Evolutionary conservation across 768 basidiomycete species (phyloP).

Genomic region (Tylopilus balloui): DNA sequence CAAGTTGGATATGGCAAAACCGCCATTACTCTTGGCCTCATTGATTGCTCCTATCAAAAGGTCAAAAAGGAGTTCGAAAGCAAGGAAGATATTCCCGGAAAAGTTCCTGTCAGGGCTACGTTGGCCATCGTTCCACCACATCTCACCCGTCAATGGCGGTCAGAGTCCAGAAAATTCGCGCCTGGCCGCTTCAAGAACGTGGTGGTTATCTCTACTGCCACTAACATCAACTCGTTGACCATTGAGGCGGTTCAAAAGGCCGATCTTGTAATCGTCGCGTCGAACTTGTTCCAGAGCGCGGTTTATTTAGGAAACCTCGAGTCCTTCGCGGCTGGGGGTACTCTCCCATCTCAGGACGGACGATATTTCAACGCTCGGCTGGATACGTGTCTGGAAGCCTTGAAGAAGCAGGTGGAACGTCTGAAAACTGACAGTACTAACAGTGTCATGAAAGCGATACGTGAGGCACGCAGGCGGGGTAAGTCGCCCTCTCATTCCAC

Average conservation of each 20-base stretch:
- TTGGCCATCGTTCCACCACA: slow-evolving; percentile 87
- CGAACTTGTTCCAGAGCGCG: slow-evolving; percentile 76
- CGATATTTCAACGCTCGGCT: slow-evolving; percentile 88
- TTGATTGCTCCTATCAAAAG: slow-evolving; percentile 61
- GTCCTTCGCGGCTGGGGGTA: slow-evolving; percentile 60
- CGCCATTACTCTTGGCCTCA: slow-evolving; percentile 86
- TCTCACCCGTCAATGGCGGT: slow-evolving; percentile 84
- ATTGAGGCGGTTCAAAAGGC: slow-evolving; percentile 74
- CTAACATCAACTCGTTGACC: slow-evolving; percentile 66
- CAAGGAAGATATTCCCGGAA: slow-evolving; percentile 46
- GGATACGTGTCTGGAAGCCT: slow-evolving; percentile 51
- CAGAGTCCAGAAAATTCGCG: slow-evolving; percentile 80
- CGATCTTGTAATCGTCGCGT: slow-evolving; percentile 83
- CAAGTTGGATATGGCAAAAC: slow-evolving; percentile 98
- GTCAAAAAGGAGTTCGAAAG: slow-evolving; percentile 57
- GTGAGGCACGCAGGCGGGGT: slow-evolving; percentile 59
- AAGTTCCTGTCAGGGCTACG: slow-evolving; percentile 76
- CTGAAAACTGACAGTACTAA: slow-evolving; percentile 61
- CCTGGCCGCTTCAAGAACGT: slow-evolving; percentile 43
- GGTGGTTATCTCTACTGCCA: slow-evolving; percentile 60
- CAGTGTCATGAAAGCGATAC: slow-evolving; percentile 61
- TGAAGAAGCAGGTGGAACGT: slow-evolving; percentile 64
- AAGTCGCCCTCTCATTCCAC: slow-evolving; percentile 16
- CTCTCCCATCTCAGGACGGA: slow-evolving; percentile 72
- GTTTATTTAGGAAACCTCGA: slow-evolving; percentile 77